These are phyloP conservation scores for Leishmania amazonensis DNA, from an alignment of 208 protist genomes.

Conservation along the genomic window DNA sequence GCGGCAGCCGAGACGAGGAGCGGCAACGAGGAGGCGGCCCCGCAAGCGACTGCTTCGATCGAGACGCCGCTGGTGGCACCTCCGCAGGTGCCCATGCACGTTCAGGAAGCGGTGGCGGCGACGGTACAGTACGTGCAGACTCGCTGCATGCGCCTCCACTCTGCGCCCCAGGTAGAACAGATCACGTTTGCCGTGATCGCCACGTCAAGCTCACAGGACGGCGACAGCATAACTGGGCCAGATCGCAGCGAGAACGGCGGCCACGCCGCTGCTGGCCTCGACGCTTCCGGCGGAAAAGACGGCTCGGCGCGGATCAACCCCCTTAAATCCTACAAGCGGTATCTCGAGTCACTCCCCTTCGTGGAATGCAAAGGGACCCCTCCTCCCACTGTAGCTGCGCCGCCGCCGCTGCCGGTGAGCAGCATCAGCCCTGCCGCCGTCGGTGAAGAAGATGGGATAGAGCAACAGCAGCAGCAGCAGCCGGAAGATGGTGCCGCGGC, in stretches of 20 bases:
- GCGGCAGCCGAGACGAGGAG: neutral
- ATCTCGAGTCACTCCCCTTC: constrained; percentile 14
- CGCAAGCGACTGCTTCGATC: neutral
- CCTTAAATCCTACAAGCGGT: constrained; percentile 10
- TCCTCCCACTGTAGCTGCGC: neutral
- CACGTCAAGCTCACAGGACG: constrained; percentile 7
- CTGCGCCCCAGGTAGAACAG: neutral
- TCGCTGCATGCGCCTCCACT: constrained; percentile 11
- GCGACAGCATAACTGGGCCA: neutral
- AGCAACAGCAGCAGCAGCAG: neutral
- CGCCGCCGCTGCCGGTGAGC: neutral
- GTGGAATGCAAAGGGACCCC: neutral
- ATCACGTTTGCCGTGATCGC: constrained; percentile 12
- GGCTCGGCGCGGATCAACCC: neutral
- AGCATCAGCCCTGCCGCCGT: neutral
- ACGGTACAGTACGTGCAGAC: constrained; percentile 18
- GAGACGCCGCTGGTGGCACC: neutral
- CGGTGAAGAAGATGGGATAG: neutral
- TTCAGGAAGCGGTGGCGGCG: constrained; percentile 10
- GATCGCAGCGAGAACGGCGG: neutral
- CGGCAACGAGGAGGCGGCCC: neutral
- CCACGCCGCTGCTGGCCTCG: neutral
- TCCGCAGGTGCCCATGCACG: neutral
- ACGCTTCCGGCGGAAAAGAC: neutral
- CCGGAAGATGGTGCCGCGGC: neutral